These are phyloP conservation scores for Arabidopsis lyrata DNA, from an alignment of 441 rosid genomes.

Conservation along the genomic window DNA sequence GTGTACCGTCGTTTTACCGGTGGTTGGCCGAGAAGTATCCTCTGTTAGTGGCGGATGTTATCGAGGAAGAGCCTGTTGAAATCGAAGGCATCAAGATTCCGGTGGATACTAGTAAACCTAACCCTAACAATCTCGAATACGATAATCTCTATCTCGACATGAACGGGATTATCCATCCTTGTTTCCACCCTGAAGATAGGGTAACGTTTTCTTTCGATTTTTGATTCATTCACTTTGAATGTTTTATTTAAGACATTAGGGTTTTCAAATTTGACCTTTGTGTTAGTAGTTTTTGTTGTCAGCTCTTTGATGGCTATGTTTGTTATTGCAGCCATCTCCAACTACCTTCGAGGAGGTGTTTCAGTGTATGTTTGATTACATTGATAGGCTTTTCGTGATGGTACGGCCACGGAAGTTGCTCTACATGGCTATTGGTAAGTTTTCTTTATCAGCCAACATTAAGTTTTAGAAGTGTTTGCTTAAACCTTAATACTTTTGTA, in stretches of 20 bases:
- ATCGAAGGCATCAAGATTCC: slow-evolving; percentile 80
- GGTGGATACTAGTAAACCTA: slow-evolving; percentile 78
- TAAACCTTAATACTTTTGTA: slow-evolving; percentile 2
- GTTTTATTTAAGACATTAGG: not conserved
- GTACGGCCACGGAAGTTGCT: slow-evolving; percentile 85
- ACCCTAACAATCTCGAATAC: slow-evolving; percentile 78
- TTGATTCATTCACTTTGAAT: not conserved
- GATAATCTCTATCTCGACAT: slow-evolving; percentile 93
- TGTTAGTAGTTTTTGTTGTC: not conserved
- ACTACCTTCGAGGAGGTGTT: slow-evolving; percentile 81
- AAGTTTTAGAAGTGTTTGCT: not conserved
- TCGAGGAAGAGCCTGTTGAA: slow-evolving; percentile 79
- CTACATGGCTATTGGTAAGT: slow-evolving; percentile 90
- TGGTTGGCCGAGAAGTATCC: slow-evolving; percentile 96
- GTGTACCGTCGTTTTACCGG: slow-evolving; percentile 86
- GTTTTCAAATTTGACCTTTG: slow-evolving; percentile 4
- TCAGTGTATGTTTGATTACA: slow-evolving; percentile 88
- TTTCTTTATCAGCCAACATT: not conserved
- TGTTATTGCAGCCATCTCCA: slow-evolving; percentile 78
- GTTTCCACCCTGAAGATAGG: slow-evolving; percentile 94
- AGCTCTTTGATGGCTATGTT: slow-evolving; percentile 10
- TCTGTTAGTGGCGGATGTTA: slow-evolving; percentile 67
- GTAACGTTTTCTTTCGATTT: slow-evolving; percentile 43
- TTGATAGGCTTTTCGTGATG: slow-evolving; percentile 87
- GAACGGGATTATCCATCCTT: slow-evolving; percentile 94